phyloP scores from a whole-genome alignment of 495 filamentous ascomycete species.

The Baudoinia panamericana region DNA sequence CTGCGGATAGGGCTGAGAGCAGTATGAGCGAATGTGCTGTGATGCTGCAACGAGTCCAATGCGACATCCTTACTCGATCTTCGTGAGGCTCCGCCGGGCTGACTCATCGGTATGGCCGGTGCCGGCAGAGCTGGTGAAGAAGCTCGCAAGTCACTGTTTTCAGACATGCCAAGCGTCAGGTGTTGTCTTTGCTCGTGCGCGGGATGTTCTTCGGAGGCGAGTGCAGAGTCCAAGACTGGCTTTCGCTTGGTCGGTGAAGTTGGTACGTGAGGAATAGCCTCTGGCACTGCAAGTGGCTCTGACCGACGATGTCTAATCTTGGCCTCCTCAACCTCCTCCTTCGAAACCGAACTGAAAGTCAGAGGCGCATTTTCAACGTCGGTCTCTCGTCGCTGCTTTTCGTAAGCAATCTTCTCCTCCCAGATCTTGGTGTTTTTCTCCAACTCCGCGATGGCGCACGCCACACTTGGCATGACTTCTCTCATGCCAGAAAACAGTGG shows the following conservation, averaged over 20 bases:
- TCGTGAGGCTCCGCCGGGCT: conserved; percentile 7
- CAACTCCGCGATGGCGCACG: conserved; percentile 70
- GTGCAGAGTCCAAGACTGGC: background rate
- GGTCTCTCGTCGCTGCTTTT: conserved; percentile 26
- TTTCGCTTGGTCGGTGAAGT: conserved; percentile 1
- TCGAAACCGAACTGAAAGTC: conserved; percentile 16
- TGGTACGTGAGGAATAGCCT: background rate
- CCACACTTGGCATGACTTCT: conserved; percentile 69
- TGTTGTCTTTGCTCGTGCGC: conserved; percentile 9
- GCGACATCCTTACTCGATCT: conserved; percentile 21
- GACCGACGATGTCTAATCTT: conserved; percentile 7
- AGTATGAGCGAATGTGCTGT: conserved; percentile 3
- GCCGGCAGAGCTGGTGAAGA: conserved; percentile 7
- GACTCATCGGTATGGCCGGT: conserved; percentile 1
- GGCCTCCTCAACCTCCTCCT: conserved; percentile 16
- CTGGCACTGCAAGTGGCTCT: conserved; percentile 6
- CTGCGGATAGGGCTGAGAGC: background rate
- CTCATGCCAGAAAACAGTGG: conserved; percentile 79
- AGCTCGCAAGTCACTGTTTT: conserved; percentile 1
- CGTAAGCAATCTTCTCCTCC: conserved; percentile 50
- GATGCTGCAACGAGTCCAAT: conserved; percentile 16
- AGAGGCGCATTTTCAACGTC: conserved; percentile 5
- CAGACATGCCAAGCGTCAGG: background rate
- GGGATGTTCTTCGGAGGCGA: background rate
- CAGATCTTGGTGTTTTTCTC: conserved; percentile 60